Conservation (phyloP, 2,329 filamentous ascomycete genomes). For the Dendrostoma leiphaemia region DNA sequence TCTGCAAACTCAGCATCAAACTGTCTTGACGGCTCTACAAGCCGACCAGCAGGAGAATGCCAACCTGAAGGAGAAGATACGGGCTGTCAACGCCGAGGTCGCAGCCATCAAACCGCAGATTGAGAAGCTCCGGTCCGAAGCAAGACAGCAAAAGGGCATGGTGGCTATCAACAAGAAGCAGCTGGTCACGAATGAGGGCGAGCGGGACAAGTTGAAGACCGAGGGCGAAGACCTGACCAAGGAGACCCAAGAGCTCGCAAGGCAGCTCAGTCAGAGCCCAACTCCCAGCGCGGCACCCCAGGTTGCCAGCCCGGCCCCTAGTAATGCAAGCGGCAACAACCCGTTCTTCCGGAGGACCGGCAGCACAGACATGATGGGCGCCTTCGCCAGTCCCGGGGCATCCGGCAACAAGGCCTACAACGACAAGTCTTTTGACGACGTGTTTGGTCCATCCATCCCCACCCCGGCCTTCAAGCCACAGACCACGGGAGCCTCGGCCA, state of each 20-base stretch:
- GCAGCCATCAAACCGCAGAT: slow-evolving; percentile 82
- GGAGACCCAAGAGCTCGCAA: slow-evolving; percentile 57
- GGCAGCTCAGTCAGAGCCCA: slow-evolving; percentile 52
- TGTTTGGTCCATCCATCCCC: slow-evolving; percentile 72
- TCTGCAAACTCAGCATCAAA: slow-evolving; percentile 77
- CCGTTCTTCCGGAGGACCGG: slow-evolving; percentile 82
- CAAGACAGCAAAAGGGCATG: slow-evolving; percentile 91
- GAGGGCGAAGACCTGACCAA: slow-evolving; percentile 71
- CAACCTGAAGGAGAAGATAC: slow-evolving; percentile 82
- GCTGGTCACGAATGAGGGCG: slow-evolving; percentile 80
- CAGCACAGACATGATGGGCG: slow-evolving; percentile 58
- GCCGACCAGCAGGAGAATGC: slow-evolving; percentile 87
- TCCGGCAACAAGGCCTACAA: slow-evolving; percentile 38
- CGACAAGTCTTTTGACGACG: slow-evolving; percentile 77
- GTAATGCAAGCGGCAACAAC: slow-evolving; percentile 76
- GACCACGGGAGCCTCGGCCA: slow-evolving; percentile 54
- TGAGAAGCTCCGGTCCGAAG: slow-evolving; percentile 89
- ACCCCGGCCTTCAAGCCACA: slow-evolving; percentile 57
- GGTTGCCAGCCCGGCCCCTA: slow-evolving; percentile 68
- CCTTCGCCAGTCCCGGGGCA: slow-evolving; percentile 48
- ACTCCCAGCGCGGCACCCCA: slow-evolving; percentile 40
- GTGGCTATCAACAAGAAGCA: slow-evolving; percentile 99
- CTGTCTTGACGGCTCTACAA: slow-evolving; percentile 71
- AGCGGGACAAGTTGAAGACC: slow-evolving; percentile 80
- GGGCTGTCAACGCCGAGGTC: slow-evolving; percentile 77